A percentile compares a stretch with the other conserved stretches of the same genome.
These are phyloP conservation scores for Phytophthora sp. DNA, from an alignment of 352 stramenopile species.

Conservation along the genomic window DNA sequence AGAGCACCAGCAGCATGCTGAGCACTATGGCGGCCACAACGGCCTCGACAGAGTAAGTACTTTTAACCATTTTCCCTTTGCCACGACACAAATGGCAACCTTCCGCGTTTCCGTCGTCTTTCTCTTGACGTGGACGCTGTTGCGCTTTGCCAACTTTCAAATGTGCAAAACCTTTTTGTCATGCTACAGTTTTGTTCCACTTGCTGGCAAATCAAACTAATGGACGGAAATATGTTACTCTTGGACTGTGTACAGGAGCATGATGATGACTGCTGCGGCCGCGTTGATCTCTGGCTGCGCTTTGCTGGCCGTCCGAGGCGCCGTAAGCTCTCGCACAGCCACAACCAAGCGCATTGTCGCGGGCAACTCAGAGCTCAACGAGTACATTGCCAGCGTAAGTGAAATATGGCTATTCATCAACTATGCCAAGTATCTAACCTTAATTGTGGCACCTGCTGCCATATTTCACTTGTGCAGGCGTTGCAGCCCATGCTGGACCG, in stretches of 20 bases:
- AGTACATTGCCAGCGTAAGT: slow-evolving; percentile 62
- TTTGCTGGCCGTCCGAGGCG: slow-evolving; percentile 33
- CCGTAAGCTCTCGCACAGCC: slow-evolving; percentile 13
- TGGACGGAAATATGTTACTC: not conserved
- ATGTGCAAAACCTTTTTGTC: slow-evolving; percentile 12
- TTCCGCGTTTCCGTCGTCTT: slow-evolving; percentile 1
- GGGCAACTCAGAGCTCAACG: slow-evolving; percentile 68
- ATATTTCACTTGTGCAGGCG: slow-evolving; percentile 30
- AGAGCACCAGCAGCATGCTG: slow-evolving; percentile 15
- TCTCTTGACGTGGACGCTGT: slow-evolving; percentile 20
- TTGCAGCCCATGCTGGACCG: slow-evolving; percentile 56
- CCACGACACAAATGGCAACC: slow-evolving; percentile 13
- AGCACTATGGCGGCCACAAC: slow-evolving; percentile 19
- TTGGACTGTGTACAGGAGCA: slow-evolving; percentile 19
- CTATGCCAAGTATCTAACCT: not conserved
- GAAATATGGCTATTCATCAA: slow-evolving; percentile 13
- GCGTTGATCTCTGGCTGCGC: slow-evolving; percentile 40
- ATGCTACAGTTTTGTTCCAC: too few relatives aligned
- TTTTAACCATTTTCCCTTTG: not conserved
- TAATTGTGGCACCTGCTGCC: slow-evolving; percentile 11
- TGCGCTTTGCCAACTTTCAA: slow-evolving; percentile 17
- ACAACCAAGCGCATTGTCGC: slow-evolving; percentile 60
- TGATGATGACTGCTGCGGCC: slow-evolving; percentile 34
- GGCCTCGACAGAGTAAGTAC: slow-evolving; percentile 32
- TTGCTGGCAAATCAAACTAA: slow-evolving; percentile 4